Evolutionary conservation across 495 filamentous ascomycete species (phyloP), one percentile per base, ranked within the genome.

Genomic region (Echria macrotheca): DNA sequence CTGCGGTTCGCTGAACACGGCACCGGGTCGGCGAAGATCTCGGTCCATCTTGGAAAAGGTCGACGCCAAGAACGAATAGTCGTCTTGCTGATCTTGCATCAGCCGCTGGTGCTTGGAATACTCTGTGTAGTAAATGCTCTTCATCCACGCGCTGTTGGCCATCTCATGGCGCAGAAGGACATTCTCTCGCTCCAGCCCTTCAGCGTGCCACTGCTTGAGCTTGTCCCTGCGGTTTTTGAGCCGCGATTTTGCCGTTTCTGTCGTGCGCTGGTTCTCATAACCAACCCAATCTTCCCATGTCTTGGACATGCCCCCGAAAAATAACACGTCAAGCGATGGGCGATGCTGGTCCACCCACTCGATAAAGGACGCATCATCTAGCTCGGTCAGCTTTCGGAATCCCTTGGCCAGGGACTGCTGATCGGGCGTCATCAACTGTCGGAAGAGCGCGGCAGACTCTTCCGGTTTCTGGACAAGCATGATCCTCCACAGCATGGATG

Each of bases 121-220:
- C 64, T 98, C 93, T 0, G 91, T 87, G 49, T 85, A 80, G 63
- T 90, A 91, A 32, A 97, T 94, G 53, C 95, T 96, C 47, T 88
- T 86, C 69, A 89, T 84, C 94, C 91, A 97, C 46, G 90, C 83
- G 41, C 81, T 83, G 46, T 89, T 86, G 1, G 87, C 83, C 51
- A 83, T 83, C 55, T 95, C 87, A 58, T 96, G 89, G 11, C 82
- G 82, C 44, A 83, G 78, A 40, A 85, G 75, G 31, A 84, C 71
- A 49, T 86, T 84, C 37, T 95, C 87, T 17, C 74, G 73, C 38
- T 77, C 73, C 22, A 79, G 65, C 50, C 83, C 81, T 41, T 89
- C 80, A 3, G 70, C 63, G 33, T 82, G 78, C 89, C 89, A 95
- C 41, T 83, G 74, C 59, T 77, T 86, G 10, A 98, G 72, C 54